Evolutionary conservation across 2,329 filamentous ascomycete species (phyloP).

Genomic region (Cadophora gregata): DNA sequence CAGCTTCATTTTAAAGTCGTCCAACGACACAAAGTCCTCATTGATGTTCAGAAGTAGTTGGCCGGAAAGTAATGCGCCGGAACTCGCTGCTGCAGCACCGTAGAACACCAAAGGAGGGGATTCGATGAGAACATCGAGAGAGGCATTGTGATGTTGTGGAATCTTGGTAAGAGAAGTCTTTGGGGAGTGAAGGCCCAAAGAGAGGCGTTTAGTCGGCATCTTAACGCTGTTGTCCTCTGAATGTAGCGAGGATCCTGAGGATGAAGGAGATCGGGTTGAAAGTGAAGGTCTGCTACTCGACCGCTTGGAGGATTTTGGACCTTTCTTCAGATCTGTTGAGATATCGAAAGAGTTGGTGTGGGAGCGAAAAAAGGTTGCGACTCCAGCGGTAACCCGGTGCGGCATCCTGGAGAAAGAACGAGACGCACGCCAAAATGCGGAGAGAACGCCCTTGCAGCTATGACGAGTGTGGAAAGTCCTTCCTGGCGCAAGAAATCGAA

Average conservation of each 20-base stretch:
- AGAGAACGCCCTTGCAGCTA: constrained; percentile 17
- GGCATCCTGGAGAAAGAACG: constrained; percentile 34
- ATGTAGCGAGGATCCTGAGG: constrained; percentile 30
- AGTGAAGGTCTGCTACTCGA: constrained; percentile 29
- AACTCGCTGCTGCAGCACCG: constrained; percentile 74
- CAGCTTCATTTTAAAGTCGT: constrained; percentile 75
- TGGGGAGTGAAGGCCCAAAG: constrained; percentile 37
- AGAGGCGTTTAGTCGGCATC: constrained; percentile 41
- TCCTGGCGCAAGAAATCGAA: constrained; percentile 6
- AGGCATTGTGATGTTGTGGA: constrained; percentile 34
- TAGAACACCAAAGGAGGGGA: constrained; percentile 71
- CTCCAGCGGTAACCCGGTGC: constrained; percentile 28
- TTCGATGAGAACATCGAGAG: constrained; percentile 57
- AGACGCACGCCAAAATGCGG: constrained; percentile 9
- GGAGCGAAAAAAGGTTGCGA: constrained; percentile 36
- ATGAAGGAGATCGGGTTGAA: constrained; percentile 28
- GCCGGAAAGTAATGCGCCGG: constrained; percentile 84
- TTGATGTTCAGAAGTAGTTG: constrained; percentile 77
- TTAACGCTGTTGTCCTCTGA: constrained; percentile 33
- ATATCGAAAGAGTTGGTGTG: constrained; percentile 32
- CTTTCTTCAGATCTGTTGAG: constrained; percentile 35
- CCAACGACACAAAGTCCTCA: constrained; percentile 69
- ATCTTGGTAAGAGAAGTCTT: constrained; percentile 37
- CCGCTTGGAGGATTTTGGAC: constrained; percentile 24
- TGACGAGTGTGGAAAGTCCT: constrained; percentile 12